Conservation (phyloP, 164 flowering plant genomes). For the Warburgia ugandensis region DNA sequence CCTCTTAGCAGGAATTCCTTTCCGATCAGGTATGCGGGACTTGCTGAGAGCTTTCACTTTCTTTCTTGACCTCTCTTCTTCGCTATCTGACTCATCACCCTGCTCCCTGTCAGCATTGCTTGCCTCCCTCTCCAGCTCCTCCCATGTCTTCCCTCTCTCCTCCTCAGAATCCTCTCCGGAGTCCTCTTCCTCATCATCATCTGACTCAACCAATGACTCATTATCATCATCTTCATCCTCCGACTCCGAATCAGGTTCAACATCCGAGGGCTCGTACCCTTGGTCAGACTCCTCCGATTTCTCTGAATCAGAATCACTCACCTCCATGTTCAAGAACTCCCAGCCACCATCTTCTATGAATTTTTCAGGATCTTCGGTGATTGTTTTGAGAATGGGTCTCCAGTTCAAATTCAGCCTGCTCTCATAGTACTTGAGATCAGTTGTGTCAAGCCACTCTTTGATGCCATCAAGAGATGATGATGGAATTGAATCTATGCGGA, state of each 20-base stretch:
- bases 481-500: conserved; percentile 73
- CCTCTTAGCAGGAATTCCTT: conserved; percentile 35
- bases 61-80: conserved; percentile 62
- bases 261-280: conserved; percentile 73
- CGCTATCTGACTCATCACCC: conserved; percentile 71
- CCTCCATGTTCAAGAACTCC: conserved; percentile 82
- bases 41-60: conserved; percentile 68
- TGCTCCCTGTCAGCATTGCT: conserved; percentile 73
- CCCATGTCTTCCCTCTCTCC: conserved; percentile 81
- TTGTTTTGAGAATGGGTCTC: conserved; percentile 58
- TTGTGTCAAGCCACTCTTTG: conserved; percentile 81
- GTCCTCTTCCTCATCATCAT: conserved; percentile 65
- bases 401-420: conserved; percentile 71
- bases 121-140: conserved; percentile 87
- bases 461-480: conserved; percentile 69
- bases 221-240: conserved; percentile 62
- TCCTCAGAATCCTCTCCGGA: conserved; percentile 64
- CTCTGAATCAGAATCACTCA: conserved; percentile 62
- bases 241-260: conserved; percentile 48
- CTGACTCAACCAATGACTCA: conserved; percentile 75
- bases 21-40: conserved; percentile 30
- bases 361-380: conserved; percentile 61
- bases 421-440: conserved; percentile 78
- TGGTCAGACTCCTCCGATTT: conserved; percentile 63
- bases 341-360: conserved; percentile 83